phyloP scores from a whole-genome alignment of 352 stramenopile species.

The Phytophthora tubulina region DNA sequence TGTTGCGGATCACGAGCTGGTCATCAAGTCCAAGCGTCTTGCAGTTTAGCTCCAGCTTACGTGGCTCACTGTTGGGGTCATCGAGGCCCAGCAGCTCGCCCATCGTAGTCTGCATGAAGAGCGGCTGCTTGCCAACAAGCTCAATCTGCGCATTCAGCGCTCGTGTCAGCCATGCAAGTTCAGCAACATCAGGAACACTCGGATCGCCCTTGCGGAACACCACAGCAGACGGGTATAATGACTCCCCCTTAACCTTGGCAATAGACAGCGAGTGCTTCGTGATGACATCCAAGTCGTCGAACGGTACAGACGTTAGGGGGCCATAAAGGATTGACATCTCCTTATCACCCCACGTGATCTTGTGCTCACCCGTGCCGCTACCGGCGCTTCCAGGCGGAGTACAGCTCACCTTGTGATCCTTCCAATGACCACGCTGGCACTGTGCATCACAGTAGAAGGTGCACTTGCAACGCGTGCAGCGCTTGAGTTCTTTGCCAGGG shows the following conservation, averaged over 20 bases:
- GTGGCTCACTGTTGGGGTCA: constrained; percentile 48
- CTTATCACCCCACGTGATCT: constrained; percentile 82
- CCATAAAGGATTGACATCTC: constrained; percentile 88
- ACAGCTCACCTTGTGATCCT: constrained; percentile 87
- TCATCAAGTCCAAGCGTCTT: constrained; percentile 71
- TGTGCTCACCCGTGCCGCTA: constrained; percentile 41
- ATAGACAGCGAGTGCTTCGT: constrained; percentile 64
- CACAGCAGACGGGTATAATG: constrained; percentile 76
- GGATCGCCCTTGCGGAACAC: constrained; percentile 81
- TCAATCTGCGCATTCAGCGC: constrained; percentile 70
- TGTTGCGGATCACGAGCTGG: constrained; percentile 81
- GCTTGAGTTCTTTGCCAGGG: constrained; percentile 68
- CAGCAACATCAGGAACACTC: constrained; percentile 62
- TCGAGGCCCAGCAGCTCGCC: constrained; percentile 67
- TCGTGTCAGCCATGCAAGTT: constrained; percentile 81
- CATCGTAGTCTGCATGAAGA: constrained; percentile 82
- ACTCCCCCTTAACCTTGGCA: constrained; percentile 52
- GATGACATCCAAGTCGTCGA: constrained; percentile 83
- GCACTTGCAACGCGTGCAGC: constrained; percentile 87
- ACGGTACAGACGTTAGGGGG: constrained; percentile 72
- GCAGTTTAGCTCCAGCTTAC: constrained; percentile 68
- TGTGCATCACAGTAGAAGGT: constrained; percentile 83
- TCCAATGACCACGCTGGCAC: constrained; percentile 84
- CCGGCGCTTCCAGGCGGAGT: constrained; percentile 47
- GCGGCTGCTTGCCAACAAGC: constrained; percentile 68